phyloP scores from a whole-genome alignment of 805 yeast genomes.

The Blastobotrys peoriensis region DNA sequence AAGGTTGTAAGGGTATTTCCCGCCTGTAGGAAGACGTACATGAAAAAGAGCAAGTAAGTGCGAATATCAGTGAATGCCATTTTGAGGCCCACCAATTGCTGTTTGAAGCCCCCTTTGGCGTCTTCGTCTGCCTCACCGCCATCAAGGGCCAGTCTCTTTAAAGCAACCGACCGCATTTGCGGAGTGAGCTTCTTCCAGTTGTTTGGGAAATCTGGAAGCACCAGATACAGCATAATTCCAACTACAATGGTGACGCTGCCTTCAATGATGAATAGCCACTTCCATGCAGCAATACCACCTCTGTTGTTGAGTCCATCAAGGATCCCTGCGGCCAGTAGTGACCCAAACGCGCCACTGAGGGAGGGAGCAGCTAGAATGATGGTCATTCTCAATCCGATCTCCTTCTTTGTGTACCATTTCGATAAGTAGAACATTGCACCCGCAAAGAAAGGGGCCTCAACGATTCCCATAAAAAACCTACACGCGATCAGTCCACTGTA shows the following conservation, averaged over 20 bases:
- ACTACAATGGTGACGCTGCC: slow-evolving; percentile 34
- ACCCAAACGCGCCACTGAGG: slow-evolving; percentile 46
- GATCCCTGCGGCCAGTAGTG: slow-evolving; percentile 44
- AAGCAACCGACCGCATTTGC: slow-evolving; percentile 23
- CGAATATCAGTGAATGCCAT: too few relatives aligned
- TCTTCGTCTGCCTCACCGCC: too few relatives aligned
- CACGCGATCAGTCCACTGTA: slow-evolving; percentile 35
- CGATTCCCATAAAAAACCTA: slow-evolving; percentile 32
- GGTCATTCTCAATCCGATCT: slow-evolving; percentile 34
- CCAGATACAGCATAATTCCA: slow-evolving; percentile 32
- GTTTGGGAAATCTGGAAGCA: slow-evolving; percentile 43
- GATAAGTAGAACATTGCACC: slow-evolving; percentile 33
- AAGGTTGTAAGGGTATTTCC: too few relatives aligned
- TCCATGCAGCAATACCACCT: slow-evolving; percentile 41
- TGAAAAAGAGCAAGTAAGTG: too few relatives aligned
- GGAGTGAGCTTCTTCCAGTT: slow-evolving; percentile 34
- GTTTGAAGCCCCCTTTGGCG: too few relatives aligned
- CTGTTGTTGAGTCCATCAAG: slow-evolving; percentile 33
- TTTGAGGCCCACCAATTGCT: too few relatives aligned
- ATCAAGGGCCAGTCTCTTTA: slow-evolving; percentile 20
- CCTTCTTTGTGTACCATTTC: slow-evolving; percentile 34
- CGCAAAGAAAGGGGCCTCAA: slow-evolving; percentile 37
- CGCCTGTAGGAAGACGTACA: too few relatives aligned
- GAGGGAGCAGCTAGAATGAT: slow-evolving; percentile 41
- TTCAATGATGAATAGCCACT: slow-evolving; percentile 46